phyloP scores from a whole-genome alignment of 2,329 filamentous ascomycete species.

The Thielaviopsis populi region DNA sequence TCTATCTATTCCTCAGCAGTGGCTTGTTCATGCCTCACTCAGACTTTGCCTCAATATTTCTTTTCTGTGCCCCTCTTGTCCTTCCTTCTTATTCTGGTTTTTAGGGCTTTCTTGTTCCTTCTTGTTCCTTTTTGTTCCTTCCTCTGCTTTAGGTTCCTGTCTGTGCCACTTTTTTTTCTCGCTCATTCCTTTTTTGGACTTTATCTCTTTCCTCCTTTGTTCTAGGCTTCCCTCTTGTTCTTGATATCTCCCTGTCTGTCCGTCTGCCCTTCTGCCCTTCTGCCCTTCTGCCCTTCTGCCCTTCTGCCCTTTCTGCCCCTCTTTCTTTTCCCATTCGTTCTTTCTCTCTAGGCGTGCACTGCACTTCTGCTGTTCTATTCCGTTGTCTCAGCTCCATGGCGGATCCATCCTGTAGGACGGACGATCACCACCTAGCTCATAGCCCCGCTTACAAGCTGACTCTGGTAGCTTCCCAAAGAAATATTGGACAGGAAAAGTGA shows the following conservation, averaged over 20 bases:
- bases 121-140: not conserved
- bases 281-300: not conserved
- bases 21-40: not conserved
- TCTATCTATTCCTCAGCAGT: not conserved
- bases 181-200: not conserved
- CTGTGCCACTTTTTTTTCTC: not conserved
- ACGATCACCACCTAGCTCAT: too few relatives aligned
- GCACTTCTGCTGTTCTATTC: not conserved
- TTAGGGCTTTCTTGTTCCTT: not conserved
- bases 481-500: too few relatives aligned
- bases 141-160: not conserved
- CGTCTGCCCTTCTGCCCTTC: not conserved
- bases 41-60: not conserved
- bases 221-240: not conserved
- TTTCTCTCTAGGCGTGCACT: not conserved
- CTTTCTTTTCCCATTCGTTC: not conserved
- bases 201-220: not conserved
- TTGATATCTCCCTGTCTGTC: not conserved
- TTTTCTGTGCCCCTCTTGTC: constrained; percentile 5
- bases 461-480: too few relatives aligned
- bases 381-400: not conserved
- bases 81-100: not conserved
- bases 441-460: too few relatives aligned
- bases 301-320: not conserved
- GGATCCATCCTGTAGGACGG: not conserved